Percentiles rank a stretch among this genome's conserved stretches.
phyloP scores from a whole-genome alignment of 257 asterid genomes.

The Lavandula angustifolia region DNA sequence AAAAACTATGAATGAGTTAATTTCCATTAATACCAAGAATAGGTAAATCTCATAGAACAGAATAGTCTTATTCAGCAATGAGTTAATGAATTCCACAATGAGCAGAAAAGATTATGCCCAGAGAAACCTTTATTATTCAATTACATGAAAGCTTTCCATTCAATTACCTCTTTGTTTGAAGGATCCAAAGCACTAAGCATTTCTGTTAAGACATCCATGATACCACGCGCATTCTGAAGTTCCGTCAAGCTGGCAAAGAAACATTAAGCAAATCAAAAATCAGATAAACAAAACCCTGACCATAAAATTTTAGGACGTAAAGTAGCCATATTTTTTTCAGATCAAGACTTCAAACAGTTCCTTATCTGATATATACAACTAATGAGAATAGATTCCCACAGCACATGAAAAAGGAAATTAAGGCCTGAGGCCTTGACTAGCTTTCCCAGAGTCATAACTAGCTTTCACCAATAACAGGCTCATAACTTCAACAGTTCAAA shows the following conservation, averaged over 20 bases:
- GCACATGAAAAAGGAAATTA: conserved; percentile 19
- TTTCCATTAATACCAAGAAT: conserved; percentile 17
- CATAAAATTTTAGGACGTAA: conserved; percentile 20
- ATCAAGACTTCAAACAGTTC: conserved; percentile 21
- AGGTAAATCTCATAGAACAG: conserved; percentile 16
- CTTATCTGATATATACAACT: conserved; percentile 12
- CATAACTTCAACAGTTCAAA: conserved; percentile 9
- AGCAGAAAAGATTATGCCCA: not conserved
- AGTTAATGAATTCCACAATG: conserved; percentile 2
- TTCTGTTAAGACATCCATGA: conserved; percentile 97
- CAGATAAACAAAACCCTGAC: conserved; percentile 28
- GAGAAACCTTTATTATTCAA: conserved; percentile 17
- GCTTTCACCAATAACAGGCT: conserved; percentile 5
- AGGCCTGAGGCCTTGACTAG: no score
- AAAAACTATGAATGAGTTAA: not conserved
- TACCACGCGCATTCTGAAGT: conserved; percentile 96
- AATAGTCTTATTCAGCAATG: conserved; percentile 1
- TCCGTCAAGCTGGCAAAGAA: conserved; percentile 69
- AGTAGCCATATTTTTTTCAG: conserved; percentile 15
- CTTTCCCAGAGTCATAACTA: conserved; percentile 23
- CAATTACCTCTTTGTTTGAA: conserved; percentile 76
- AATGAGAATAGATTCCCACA: conserved; percentile 15
- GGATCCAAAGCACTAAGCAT: conserved; percentile 97
- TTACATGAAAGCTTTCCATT: conserved; percentile 15
- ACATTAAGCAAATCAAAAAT: conserved; percentile 26